A percentile compares a stretch with the other conserved stretches of the same genome.
Conservation (phyloP, 2,329 filamentous ascomycete genomes). For the Ophiostoma angusticollis region DNA sequence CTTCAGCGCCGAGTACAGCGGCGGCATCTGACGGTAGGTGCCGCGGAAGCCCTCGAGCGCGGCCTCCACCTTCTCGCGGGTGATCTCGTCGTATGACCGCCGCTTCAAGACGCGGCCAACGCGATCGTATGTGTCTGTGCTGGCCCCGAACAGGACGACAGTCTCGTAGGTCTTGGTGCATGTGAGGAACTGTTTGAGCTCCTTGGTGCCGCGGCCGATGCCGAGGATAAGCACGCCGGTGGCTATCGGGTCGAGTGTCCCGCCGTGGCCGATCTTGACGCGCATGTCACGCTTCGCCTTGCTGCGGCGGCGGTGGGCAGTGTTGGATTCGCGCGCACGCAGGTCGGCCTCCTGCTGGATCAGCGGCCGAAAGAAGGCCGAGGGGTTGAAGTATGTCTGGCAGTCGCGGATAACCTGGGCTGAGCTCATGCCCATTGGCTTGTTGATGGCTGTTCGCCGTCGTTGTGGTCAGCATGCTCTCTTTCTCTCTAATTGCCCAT, state of each 20-base stretch:
- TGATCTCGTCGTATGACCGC: slow-evolving; percentile 68
- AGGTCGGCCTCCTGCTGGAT: slow-evolving; percentile 41
- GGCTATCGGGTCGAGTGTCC: slow-evolving; percentile 86
- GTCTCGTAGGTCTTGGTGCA: slow-evolving; percentile 94
- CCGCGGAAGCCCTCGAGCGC: slow-evolving; percentile 65
- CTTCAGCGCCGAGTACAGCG: slow-evolving; percentile 84
- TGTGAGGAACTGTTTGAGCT: slow-evolving; percentile 60
- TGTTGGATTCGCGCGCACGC: slow-evolving; percentile 42
- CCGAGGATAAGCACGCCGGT: slow-evolving; percentile 87
- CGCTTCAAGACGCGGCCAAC: slow-evolving; percentile 70
- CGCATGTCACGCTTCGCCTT: slow-evolving; percentile 47
- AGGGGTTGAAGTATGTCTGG: slow-evolving; percentile 72
- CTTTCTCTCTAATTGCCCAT: background rate
- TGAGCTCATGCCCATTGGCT: slow-evolving; percentile 75
- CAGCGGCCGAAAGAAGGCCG: slow-evolving; percentile 64
- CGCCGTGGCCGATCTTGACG: slow-evolving; percentile 92
- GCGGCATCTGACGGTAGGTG: slow-evolving; percentile 77
- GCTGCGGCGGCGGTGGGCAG: slow-evolving; percentile 45
- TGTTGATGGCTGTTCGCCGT: slow-evolving; percentile 65
- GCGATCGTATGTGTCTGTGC: slow-evolving; percentile 84
- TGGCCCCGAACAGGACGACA: slow-evolving; percentile 77
- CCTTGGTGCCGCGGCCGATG: slow-evolving; percentile 77
- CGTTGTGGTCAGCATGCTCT: background rate
- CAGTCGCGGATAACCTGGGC: slow-evolving; percentile 84
- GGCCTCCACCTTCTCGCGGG: slow-evolving; percentile 62